Percentiles rank a stretch among this genome's conserved stretches.
These are phyloP conservation scores for Tulasnella sp. DNA, from an alignment of 768 basidiomycete species.

Conservation along the genomic window DNA sequence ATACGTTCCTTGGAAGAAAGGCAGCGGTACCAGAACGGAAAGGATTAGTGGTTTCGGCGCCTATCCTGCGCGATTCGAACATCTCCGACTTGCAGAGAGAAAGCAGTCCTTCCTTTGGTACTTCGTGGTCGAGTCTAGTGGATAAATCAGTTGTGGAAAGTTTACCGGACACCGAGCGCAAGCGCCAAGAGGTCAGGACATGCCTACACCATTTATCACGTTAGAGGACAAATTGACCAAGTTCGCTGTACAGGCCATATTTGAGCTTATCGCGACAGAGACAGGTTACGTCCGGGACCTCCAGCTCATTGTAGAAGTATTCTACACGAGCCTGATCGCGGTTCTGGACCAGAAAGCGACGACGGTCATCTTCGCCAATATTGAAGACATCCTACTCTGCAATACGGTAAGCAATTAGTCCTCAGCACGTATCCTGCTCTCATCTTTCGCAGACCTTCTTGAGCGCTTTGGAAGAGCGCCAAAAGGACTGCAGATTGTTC, in stretches of 20 bases:
- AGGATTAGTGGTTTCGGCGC: background rate
- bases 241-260: constrained; percentile 54
- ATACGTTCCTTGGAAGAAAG: constrained; percentile 45
- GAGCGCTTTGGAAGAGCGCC: constrained; percentile 81
- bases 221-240: background rate
- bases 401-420: constrained; percentile 54
- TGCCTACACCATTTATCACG: background rate
- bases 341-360: constrained; percentile 66
- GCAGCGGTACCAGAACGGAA: constrained; percentile 33
- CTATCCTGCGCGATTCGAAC: background rate
- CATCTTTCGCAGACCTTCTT: constrained; percentile 49
- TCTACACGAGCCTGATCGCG: constrained; percentile 68
- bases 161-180: constrained; percentile 66
- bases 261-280: constrained; percentile 90
- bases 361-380: constrained; percentile 78
- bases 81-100: constrained; percentile 23
- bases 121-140: constrained; percentile 87
- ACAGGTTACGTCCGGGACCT: constrained; percentile 80
- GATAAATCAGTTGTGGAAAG: constrained; percentile 74
- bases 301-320: constrained; percentile 88
- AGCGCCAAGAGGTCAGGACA: constrained; percentile 66
- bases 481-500: constrained; percentile 85
- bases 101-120: constrained; percentile 55
- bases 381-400: constrained; percentile 82
- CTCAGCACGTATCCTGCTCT: background rate